phyloP scores from a whole-genome alignment of 2,329 filamentous ascomycete genomes.

The Coniochaeta ligniaria region DNA sequence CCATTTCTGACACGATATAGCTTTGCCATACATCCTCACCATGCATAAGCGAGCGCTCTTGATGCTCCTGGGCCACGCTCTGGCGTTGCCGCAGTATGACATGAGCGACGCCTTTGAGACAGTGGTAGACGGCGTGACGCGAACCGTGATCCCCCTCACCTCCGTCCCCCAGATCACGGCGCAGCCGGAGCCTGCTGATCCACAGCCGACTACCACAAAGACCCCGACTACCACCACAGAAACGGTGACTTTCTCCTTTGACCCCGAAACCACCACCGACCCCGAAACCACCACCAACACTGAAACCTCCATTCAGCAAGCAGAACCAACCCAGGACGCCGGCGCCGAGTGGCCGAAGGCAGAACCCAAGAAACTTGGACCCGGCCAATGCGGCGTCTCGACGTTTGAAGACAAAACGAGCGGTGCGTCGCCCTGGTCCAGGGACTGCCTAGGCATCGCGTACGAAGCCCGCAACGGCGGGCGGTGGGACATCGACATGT shows the following conservation, averaged over 20 bases:
- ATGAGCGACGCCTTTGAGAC: neutral
- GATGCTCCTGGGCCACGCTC: neutral
- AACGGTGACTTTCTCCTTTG: neutral
- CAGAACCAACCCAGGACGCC: neutral
- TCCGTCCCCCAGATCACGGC: neutral
- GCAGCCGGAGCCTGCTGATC: neutral
- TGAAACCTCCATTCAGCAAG: neutral
- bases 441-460: constrained; percentile 26
- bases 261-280: neutral
- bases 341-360: neutral
- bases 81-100: neutral
- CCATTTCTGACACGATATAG: neutral
- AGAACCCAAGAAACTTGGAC: neutral
- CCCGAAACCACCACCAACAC: neutral
- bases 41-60: neutral
- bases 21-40: neutral
- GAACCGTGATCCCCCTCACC: neutral
- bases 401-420: constrained; percentile 25
- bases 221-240: neutral
- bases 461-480: constrained; percentile 20
- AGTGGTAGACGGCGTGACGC: neutral
- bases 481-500: constrained; percentile 7
- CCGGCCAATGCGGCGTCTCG: constrained; percentile 9
- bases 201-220: constrained; percentile 39
- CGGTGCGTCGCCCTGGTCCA: constrained; percentile 22